Base-by-base conservation (phyloP, 2,329 filamentous ascomycete species). In the Aspergillus quadrilineatus region DNA sequence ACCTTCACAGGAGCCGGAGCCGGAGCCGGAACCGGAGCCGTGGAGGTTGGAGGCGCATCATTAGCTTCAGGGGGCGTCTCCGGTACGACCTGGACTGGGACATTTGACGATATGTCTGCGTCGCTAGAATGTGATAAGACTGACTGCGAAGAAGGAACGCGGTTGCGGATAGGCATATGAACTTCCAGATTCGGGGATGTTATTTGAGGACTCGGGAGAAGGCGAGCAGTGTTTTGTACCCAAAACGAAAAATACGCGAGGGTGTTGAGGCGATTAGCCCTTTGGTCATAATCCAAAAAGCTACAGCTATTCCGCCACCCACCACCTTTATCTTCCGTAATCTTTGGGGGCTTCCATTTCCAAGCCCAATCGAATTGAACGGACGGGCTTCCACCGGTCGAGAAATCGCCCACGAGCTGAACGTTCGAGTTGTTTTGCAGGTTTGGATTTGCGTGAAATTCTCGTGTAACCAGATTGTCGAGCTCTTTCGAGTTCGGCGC, bases 231-330 rank as follows among this genome's bases (percentile, higher is more conserved):
- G 87, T 89, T 93, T 65, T 93, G 84, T 57, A 97, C 92, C 88
- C 91, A 99, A 72, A 96, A 97, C 4, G 90, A 92, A 76, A 99
- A 97, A 70, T 87, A 92, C 12, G 90, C 92, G 53, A 99, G 82
- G 4, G 92, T 93, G 65, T 95, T 86, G 58, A 99, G 77, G 61
- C 89, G 85, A 75, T 99, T 94, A 34, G 92, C 91, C 64, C 93
- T 86, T 69, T 94, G 89, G 74, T 99, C 92, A 70, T 99, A 99
- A 75, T 99, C 94, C 65, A 97, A 89, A 75, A 99, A 97, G 72
- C 91, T 97, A 80, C 94, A 97, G 66, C 88, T 89, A 70, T 95
- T 97, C 69, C 91, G 89, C 93, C 94, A 99, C 44, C 94, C 94
- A 56, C 92, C 91, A 30, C 89, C 90, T 67, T 85, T 85, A 70